phyloP scores from a whole-genome alignment of 108 stramenopile genomes.

The Nannochloropsis oceanica region DNA sequence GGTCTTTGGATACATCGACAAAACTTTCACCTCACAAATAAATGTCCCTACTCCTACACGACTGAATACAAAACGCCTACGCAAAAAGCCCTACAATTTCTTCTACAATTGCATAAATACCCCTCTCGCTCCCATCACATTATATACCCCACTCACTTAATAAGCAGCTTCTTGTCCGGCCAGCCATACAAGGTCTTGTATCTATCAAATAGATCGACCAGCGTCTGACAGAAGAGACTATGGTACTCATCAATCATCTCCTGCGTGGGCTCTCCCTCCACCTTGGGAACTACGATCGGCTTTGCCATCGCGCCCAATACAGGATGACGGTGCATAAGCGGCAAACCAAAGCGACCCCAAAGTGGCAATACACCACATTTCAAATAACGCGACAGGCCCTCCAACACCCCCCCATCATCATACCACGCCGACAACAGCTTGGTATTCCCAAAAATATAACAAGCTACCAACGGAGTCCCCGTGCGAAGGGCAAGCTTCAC shows the following conservation, averaged over 20 bases:
- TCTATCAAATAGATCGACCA: constrained; percentile 12
- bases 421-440: constrained; percentile 38
- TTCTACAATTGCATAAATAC: too few species aligned
- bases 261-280: constrained; percentile 8
- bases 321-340: constrained; percentile 47
- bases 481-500: constrained; percentile 56
- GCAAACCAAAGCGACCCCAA: constrained; percentile 57
- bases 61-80: too few species aligned
- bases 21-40: too few species aligned
- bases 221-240: background rate
- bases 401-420: constrained; percentile 41
- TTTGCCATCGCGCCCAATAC: background rate
- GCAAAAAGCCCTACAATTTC: too few species aligned
- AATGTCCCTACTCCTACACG: too few species aligned
- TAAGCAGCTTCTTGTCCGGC: constrained; percentile 27
- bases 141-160: background rate
- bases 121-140: too few species aligned
- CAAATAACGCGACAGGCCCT: constrained; percentile 49
- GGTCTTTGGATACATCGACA: too few species aligned
- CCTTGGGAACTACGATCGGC: background rate
- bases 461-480: constrained; percentile 55
- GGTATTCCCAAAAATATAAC: constrained; percentile 65
- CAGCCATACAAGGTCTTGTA: constrained; percentile 27
- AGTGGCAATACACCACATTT: constrained; percentile 51
- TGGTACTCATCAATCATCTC: constrained; percentile 12